Conservation (phyloP, 2,329 filamentous ascomycete species). For the Curvularia spicifera region DNA sequence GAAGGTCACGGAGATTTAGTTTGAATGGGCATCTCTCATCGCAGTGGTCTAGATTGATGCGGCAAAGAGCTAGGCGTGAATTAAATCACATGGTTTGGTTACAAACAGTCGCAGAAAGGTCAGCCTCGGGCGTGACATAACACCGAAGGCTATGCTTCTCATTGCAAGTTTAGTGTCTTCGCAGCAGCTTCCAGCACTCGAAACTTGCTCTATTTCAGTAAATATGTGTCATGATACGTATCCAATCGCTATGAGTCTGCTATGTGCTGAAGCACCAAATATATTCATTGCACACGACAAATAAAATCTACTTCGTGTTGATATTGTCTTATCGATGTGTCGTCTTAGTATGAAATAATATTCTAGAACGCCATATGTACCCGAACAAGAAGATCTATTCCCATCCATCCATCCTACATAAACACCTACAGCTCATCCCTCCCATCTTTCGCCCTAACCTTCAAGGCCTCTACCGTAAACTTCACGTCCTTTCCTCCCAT, state of each 20-base stretch:
- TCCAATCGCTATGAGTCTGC: background rate
- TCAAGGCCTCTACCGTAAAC: constrained; percentile 42
- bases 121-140: background rate
- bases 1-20: constrained; percentile 4
- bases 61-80: background rate
- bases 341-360: background rate
- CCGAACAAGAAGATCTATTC: background rate
- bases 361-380: background rate
- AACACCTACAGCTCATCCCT: constrained; percentile 36
- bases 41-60: background rate
- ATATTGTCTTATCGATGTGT: background rate
- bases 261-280: background rate
- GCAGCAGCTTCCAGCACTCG: background rate
- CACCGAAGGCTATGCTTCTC: background rate
- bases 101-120: background rate
- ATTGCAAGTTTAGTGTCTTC: background rate
- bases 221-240: background rate
- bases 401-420: background rate
- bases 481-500: constrained; percentile 37
- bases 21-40: background rate
- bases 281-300: background rate
- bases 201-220: background rate
- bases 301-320: background rate
- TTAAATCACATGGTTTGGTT: background rate
- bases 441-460: constrained; percentile 26